phyloP scores from a whole-genome alignment of 352 stramenopile species.

The Pythium phragmiticola region DNA sequence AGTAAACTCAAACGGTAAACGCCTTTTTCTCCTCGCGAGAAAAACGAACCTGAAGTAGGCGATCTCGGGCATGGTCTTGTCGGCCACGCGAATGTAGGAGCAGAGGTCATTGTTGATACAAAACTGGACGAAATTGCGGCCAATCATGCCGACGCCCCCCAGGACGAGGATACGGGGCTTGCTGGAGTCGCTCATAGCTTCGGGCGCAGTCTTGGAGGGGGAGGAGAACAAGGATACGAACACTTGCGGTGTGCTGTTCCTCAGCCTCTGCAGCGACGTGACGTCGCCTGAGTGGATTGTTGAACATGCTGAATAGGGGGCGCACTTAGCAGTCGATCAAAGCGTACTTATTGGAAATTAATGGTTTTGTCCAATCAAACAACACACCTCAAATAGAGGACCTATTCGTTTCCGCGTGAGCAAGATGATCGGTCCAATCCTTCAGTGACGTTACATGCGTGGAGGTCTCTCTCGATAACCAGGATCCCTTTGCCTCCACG shows the following conservation, averaged over 20 bases:
- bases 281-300: background rate
- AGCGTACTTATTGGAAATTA: constrained; percentile 1
- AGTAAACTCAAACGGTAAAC: too few species aligned
- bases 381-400: background rate
- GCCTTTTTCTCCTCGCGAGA: background rate
- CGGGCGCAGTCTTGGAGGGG: background rate
- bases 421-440: background rate
- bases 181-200: constrained; percentile 29
- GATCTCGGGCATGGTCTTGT: constrained; percentile 89
- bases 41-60: constrained; percentile 72
- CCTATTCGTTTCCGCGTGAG: constrained; percentile 2
- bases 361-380: constrained; percentile 1
- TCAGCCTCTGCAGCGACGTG: background rate
- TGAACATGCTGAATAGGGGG: background rate
- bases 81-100: constrained; percentile 69
- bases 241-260: too few species aligned
- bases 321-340: constrained; percentile 10
- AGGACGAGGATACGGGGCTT: constrained; percentile 84
- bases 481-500: background rate
- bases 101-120: constrained; percentile 69
- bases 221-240: background rate
- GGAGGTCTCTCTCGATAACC: background rate
- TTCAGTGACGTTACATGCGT: background rate
- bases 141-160: constrained; percentile 82
- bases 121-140: constrained; percentile 86